Evolutionary conservation across 164 flowering plant species (phyloP), one percentile per base, ranked within the genome.

Genomic region (Taxillus chinensis): DNA sequence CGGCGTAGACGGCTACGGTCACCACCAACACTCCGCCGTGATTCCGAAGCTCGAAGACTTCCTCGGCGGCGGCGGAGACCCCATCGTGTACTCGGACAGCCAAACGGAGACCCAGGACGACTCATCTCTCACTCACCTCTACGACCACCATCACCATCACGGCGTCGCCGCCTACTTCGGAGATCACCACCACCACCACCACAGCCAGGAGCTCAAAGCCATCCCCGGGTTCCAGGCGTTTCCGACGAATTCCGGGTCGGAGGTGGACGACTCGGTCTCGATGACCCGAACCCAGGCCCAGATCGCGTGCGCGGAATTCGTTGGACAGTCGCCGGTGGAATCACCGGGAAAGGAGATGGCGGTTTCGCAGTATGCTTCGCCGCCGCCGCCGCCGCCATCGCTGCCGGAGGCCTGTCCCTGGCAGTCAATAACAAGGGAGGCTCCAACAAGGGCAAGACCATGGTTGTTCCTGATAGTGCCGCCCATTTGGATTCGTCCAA

Each of bases 31-130:
- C 61, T 83, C 74, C 15, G 67, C 74, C 46, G 27, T 27, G 27
- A 60, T 70, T 0, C 93, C 90, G 1, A 90, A 90, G 69, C 84
- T 87, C 5, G 97, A 87, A 48, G 86, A 87, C 55, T 90, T 90
- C 50, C 71, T 87, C 43, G 81, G 75, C 45, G 74, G 80, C 41
- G 85, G 81, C 46, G 74, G 76, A 3, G 63, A 79, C 13, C 59
- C 82, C 2, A 65, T 78, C 41, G 77, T 77, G 5, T 80, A 75
- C 59, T 63, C 77, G 0, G 80, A 80, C 17, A 70, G 77, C 71
- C 83, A 76, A 50, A 80, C 84, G 5, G 91, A 85, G 53, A 82
- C 92, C 6, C 84, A 84, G 39, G 96, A 84, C 38, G 96, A 87
- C 67, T 87, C 95, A 3, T 77, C 87, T 3, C 67, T 84, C 62